phyloP scores from a whole-genome alignment of 2,329 filamentous ascomycete genomes.

The Aspergillus flavus region DNA sequence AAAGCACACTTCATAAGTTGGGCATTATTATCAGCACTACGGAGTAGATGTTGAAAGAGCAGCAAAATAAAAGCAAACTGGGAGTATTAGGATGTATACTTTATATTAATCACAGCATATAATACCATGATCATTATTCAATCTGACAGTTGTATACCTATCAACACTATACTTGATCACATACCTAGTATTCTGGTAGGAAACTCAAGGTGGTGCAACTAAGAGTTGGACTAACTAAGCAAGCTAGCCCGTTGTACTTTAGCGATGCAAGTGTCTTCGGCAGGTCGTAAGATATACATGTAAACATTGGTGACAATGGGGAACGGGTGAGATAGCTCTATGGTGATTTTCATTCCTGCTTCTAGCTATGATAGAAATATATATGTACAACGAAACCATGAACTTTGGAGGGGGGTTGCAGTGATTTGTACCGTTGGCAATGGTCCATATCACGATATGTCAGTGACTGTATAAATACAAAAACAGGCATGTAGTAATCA shows the following conservation, averaged over 20 bases:
- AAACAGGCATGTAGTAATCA: conserved; percentile 11
- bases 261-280: background rate
- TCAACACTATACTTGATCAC: background rate
- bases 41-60: background rate
- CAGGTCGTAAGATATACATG: background rate
- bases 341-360: background rate
- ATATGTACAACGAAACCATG: conserved; percentile 11
- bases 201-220: background rate
- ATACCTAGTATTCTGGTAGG: background rate
- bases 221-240: background rate
- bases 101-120: background rate
- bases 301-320: background rate
- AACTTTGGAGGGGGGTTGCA: background rate
- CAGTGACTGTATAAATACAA: conserved; percentile 11
- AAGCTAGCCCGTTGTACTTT: background rate
- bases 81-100: background rate
- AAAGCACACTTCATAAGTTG: background rate
- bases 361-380: background rate
- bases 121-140: background rate
- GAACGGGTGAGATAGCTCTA: background rate
- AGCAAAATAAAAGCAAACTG: background rate
- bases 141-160: background rate
- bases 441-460: background rate
- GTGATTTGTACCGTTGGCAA: background rate
- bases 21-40: background rate